Conservation (phyloP, 169 alveolate species). For the Plasmodium gonderi region DNA sequence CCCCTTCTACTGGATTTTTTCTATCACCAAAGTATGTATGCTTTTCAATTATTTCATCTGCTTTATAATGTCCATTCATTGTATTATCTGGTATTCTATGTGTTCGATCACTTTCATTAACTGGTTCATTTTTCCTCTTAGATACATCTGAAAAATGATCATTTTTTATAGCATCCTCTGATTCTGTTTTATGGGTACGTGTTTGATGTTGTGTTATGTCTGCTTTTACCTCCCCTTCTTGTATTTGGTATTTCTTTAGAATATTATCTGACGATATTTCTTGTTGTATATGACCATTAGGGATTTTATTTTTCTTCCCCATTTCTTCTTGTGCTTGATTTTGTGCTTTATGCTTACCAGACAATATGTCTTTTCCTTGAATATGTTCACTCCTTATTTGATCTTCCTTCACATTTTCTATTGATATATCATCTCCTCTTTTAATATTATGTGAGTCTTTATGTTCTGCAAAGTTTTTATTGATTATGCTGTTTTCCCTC, state of each 20-base stretch:
- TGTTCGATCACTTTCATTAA: not conserved
- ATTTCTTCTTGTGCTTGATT: not conserved
- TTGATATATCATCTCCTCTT: not conserved
- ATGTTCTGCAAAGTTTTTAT: slow-evolving; percentile 17
- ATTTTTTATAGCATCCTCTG: not conserved
- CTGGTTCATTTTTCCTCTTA: not conserved
- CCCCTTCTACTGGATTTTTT: not conserved
- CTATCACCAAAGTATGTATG: not conserved
- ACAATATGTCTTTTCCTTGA: not conserved
- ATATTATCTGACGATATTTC: not conserved
- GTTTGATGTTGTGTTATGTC: not conserved
- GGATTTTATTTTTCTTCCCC: not conserved
- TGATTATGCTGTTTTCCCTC: not conserved
- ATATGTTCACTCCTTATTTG: not conserved
- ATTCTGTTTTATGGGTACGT: not conserved
- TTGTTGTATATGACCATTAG: not conserved
- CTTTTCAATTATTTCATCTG: not conserved
- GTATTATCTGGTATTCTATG: not conserved
- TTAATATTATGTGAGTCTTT: not conserved
- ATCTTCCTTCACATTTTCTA: not conserved
- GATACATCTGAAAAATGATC: not conserved
- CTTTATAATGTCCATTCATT: not conserved
- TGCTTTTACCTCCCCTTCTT: not conserved
- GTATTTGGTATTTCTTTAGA: not conserved
- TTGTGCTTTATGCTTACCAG: not conserved